These are phyloP conservation scores for Nitzschia putrida DNA, from an alignment of 108 stramenopile species.

Conservation along the genomic window DNA sequence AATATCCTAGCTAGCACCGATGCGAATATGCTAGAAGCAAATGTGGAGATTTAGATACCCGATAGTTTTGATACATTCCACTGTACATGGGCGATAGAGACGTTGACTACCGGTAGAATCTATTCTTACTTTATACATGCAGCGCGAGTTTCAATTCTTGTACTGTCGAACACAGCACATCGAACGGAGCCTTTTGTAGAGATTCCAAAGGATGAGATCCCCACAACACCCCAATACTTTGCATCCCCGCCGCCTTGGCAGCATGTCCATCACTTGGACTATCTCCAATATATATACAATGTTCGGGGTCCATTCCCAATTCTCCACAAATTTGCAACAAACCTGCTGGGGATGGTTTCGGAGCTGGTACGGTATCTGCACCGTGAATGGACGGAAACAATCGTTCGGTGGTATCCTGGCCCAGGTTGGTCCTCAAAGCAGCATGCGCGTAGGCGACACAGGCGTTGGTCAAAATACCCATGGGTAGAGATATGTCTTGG, in stretches of 20 bases:
- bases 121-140: conserved; percentile 1
- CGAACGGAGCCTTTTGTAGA: conserved; percentile 63
- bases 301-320: conserved; percentile 51
- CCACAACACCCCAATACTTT: conserved; percentile 78
- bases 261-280: conserved; percentile 77
- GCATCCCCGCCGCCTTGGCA: conserved; percentile 65
- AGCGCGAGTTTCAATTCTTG: conserved; percentile 48
- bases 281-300: conserved; percentile 81
- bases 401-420: conserved; percentile 39
- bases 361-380: conserved; percentile 74
- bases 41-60: too few relatives aligned
- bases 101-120: background rate
- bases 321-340: conserved; percentile 64
- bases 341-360: conserved; percentile 80
- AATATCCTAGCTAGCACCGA: too few relatives aligned
- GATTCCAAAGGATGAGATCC: conserved; percentile 67
- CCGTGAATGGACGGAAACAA: conserved; percentile 71
- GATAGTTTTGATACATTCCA: too few relatives aligned
- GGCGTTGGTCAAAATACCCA: conserved; percentile 85
- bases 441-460: conserved; percentile 84
- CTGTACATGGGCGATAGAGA: too few relatives aligned
- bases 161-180: conserved; percentile 47
- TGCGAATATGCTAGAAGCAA: too few relatives aligned
- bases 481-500: conserved; percentile 32
- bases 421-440: conserved; percentile 64